Evolutionary conservation across 2,329 filamentous ascomycete genomes (phyloP).

Genomic region (Trichoderma atroviride): DNA sequence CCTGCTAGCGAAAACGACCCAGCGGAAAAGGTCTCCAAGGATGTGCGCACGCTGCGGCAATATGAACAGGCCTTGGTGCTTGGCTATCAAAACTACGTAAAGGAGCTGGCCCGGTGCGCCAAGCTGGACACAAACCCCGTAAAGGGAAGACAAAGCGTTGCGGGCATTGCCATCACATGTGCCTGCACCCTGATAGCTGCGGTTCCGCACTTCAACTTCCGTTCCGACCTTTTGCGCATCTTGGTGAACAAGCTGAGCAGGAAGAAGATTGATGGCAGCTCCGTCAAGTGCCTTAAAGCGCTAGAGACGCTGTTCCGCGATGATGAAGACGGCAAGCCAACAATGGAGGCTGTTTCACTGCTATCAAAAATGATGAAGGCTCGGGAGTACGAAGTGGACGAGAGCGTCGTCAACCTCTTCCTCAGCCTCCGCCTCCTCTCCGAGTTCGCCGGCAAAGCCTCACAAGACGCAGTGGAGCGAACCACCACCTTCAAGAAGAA

Average conservation of each 20-base stretch:
- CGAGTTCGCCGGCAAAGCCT: conserved; percentile 84
- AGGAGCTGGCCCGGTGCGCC: conserved; percentile 69
- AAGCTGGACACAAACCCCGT: conserved; percentile 53
- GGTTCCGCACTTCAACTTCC: conserved; percentile 97
- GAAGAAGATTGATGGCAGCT: conserved; percentile 72
- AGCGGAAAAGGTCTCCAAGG: conserved; percentile 84
- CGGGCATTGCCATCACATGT: conserved; percentile 80
- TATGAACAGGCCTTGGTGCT: conserved; percentile 88
- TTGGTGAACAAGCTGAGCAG: conserved; percentile 80
- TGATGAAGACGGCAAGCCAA: conserved; percentile 87
- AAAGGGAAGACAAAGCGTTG: conserved; percentile 54
- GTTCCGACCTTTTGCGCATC: conserved; percentile 83
- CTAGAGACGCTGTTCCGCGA: conserved; percentile 80
- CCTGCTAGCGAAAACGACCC: conserved; percentile 74
- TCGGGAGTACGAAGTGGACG: conserved; percentile 78
- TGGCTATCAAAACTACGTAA: conserved; percentile 83
- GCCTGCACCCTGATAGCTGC: conserved; percentile 77
- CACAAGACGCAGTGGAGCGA: conserved; percentile 71
- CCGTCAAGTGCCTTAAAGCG: conserved; percentile 74
- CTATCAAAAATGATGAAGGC: conserved; percentile 95
- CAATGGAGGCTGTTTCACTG: conserved; percentile 81
- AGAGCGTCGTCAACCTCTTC: conserved; percentile 87
- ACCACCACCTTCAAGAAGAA: conserved; percentile 49
- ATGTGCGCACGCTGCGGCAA: conserved; percentile 76
- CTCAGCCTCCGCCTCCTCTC: conserved; percentile 84